Conservation (phyloP, 805 yeast genomes). For the Kluyveromyces dobzhanskii region DNA sequence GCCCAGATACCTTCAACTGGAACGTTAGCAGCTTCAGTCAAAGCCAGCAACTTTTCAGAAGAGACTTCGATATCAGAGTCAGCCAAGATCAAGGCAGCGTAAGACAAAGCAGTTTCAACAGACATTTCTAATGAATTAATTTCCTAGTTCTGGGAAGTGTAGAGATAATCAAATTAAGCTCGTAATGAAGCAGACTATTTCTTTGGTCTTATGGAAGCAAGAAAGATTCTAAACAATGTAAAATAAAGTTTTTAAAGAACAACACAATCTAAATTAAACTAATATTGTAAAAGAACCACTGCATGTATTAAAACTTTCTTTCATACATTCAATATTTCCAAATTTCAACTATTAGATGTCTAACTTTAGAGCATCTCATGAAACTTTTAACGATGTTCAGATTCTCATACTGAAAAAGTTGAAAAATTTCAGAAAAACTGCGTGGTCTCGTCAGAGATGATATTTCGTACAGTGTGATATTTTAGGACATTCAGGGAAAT, state of each 20-base stretch:
- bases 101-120: conserved; percentile 83
- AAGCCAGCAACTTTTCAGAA: conserved; percentile 64
- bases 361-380: too few species aligned
- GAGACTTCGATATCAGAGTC: conserved; percentile 95
- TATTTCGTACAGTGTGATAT: conserved; percentile 22
- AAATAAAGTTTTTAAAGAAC: too few species aligned
- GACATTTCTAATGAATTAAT: conserved; percentile 47
- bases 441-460: conserved; percentile 4
- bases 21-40: conserved; percentile 70
- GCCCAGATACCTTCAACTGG: conserved; percentile 74
- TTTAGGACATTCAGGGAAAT: too few species aligned
- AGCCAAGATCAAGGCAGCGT: conserved; percentile 97
- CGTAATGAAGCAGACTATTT: conserved; percentile 29
- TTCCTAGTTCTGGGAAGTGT: conserved; percentile 13
- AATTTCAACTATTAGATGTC: too few species aligned
- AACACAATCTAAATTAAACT: not conserved
- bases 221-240: not conserved
- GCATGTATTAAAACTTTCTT: too few species aligned
- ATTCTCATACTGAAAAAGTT: not conserved
- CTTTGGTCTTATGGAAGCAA: conserved; percentile 15
- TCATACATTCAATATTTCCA: too few species aligned
- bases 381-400: not conserved
- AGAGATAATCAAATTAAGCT: conserved; percentile 32
- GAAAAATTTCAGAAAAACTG: conserved; percentile 2
- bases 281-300: not conserved